Evolutionary conservation across 371 early-diverging fungal species (phyloP).

Genomic region (Actinomortierella wolfii): DNA sequence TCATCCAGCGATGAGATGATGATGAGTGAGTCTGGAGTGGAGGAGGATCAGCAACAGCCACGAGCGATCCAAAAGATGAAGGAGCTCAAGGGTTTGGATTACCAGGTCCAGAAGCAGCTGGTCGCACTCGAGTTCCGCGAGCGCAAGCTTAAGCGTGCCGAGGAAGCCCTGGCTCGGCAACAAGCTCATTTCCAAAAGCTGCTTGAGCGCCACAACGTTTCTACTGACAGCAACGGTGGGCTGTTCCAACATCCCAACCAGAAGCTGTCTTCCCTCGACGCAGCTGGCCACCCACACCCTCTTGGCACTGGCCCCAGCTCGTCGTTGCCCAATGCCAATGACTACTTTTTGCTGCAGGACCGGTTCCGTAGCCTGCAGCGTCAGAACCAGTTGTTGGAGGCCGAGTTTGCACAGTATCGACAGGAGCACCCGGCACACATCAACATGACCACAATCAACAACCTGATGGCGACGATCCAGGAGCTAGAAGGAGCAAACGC

Average conservation of each 20-base stretch:
- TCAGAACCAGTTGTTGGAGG: slow-evolving; percentile 44
- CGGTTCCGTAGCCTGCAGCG: slow-evolving; percentile 39
- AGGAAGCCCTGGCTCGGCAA: slow-evolving; percentile 40
- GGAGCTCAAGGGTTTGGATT: slow-evolving; percentile 41
- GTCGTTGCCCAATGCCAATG: slow-evolving; percentile 21
- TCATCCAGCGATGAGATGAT: slow-evolving; percentile 10
- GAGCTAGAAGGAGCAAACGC: slow-evolving; percentile 35
- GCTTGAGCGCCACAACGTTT: slow-evolving; percentile 30
- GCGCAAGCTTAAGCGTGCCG: slow-evolving; percentile 39
- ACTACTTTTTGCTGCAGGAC: slow-evolving; percentile 42
- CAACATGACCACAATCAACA: slow-evolving; percentile 25
- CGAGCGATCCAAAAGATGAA: slow-evolving; percentile 38
- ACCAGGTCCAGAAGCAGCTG: slow-evolving; percentile 44
- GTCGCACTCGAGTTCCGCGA: slow-evolving; percentile 46
- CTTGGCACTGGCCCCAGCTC: slow-evolving; percentile 10
- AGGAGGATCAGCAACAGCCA: slow-evolving; percentile 4
- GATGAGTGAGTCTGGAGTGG: background rate
- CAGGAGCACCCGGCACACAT: slow-evolving; percentile 42
- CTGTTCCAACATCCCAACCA: slow-evolving; percentile 39
- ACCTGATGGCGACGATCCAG: slow-evolving; percentile 31
- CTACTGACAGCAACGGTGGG: background rate
- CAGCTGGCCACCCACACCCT: slow-evolving; percentile 6
- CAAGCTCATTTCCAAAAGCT: slow-evolving; percentile 44
- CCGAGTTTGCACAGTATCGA: slow-evolving; percentile 43
- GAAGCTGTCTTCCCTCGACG: background rate